Conservation (phyloP, 495 filamentous ascomycete species). For the Neurospora tetraspora region DNA sequence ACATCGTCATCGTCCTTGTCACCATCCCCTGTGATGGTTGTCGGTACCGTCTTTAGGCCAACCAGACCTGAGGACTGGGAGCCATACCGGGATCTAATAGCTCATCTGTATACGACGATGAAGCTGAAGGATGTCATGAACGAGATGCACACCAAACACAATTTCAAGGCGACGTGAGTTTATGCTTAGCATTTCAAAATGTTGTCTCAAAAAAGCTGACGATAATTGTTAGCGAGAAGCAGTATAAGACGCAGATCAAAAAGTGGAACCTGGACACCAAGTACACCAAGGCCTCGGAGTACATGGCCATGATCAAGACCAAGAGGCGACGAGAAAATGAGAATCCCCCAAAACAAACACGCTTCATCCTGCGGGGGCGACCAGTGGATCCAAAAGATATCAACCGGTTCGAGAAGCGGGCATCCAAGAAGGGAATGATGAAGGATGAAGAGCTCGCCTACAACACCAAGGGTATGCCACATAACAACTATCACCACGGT, state of each 20-base stretch:
- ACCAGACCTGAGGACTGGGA: constrained; percentile 30
- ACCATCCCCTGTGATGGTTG: constrained; percentile 1
- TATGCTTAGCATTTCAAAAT: too few species aligned
- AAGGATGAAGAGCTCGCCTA: constrained; percentile 9
- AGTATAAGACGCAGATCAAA: constrained; percentile 31
- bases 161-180: constrained; percentile 28
- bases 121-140: constrained; percentile 28
- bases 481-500: background rate
- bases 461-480: background rate
- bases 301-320: constrained; percentile 28
- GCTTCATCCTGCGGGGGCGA: constrained; percentile 22
- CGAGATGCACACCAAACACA: constrained; percentile 18
- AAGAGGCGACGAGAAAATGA: constrained; percentile 17
- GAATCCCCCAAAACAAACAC: constrained; percentile 21
- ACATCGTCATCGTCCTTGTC: background rate
- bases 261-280: constrained; percentile 32
- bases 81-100: constrained; percentile 24
- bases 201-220: background rate
- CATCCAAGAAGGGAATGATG: constrained; percentile 20
- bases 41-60: constrained; percentile 10
- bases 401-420: constrained; percentile 26
- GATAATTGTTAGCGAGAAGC: constrained; percentile 16
- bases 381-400: constrained; percentile 26
- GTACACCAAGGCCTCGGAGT: constrained; percentile 28
- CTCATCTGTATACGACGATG: constrained; percentile 22